These are phyloP conservation scores for Kuraishia hungarica DNA, from an alignment of 805 yeast species.

Conservation along the genomic window DNA sequence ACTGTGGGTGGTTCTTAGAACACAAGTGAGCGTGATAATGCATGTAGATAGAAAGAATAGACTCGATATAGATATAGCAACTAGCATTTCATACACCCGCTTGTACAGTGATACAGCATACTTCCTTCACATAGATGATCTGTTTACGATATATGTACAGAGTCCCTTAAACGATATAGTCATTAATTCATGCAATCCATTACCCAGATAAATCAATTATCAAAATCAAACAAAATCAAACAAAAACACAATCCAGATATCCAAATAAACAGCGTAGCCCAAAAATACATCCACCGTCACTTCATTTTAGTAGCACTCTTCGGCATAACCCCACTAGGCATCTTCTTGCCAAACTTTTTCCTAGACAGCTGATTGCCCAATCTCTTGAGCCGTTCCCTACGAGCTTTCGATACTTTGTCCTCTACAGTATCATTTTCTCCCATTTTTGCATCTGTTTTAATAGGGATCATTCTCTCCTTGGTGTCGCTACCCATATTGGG, in stretches of 20 bases:
- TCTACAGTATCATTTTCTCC: not conserved
- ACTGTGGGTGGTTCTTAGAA: slow-evolving; percentile 31
- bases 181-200: not conserved
- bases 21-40: not conserved
- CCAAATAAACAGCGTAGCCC: not conserved
- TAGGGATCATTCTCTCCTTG: not conserved
- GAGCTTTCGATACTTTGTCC: not conserved
- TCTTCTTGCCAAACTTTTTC: slow-evolving; percentile 12
- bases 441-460: not conserved
- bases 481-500: not conserved
- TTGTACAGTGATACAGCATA: too few species aligned
- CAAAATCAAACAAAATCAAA: not conserved
- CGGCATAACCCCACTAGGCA: slow-evolving; percentile 14
- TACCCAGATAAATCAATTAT: not conserved
- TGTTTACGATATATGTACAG: not conserved
- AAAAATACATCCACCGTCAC: not conserved
- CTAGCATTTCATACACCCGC: too few species aligned
- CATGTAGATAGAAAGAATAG: not conserved
- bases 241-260: not conserved
- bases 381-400: not conserved
- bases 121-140: too few species aligned
- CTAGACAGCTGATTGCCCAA: slow-evolving; percentile 6
- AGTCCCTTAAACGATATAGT: not conserved
- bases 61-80: too few species aligned
- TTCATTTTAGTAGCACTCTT: not conserved